phyloP scores from a whole-genome alignment of 2,329 filamentous ascomycete genomes.

The Penicillium sp. region DNA sequence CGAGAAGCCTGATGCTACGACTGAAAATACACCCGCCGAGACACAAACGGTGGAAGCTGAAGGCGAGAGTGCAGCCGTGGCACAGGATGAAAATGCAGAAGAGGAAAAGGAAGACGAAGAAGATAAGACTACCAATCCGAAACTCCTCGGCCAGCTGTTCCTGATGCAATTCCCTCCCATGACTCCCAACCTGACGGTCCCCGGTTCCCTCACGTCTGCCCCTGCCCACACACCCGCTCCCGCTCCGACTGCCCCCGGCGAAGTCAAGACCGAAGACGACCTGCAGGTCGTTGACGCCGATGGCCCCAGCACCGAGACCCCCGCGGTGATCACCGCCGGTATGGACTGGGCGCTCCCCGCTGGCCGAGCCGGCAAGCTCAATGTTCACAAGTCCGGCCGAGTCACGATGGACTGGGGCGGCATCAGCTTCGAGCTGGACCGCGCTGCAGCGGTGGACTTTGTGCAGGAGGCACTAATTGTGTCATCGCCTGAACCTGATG shows the following conservation, averaged over 20 bases:
- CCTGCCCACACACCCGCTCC: not conserved
- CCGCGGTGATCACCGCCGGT: constrained; percentile 42
- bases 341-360: constrained; percentile 46
- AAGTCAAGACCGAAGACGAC: constrained; percentile 30
- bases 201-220: constrained; percentile 19
- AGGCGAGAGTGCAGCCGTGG: constrained; percentile 13
- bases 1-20: constrained; percentile 10
- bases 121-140: constrained; percentile 35
- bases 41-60: constrained; percentile 9
- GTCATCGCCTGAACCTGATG: constrained; percentile 20
- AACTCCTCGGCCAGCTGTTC: constrained; percentile 56
- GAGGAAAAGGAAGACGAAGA: constrained; percentile 19
- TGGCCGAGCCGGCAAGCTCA: constrained; percentile 59
- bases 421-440: constrained; percentile 56
- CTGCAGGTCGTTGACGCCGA: constrained; percentile 28
- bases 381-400: constrained; percentile 60
- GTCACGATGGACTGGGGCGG: constrained; percentile 64
- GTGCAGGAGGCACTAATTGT: constrained; percentile 58
- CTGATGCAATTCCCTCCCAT: constrained; percentile 64
- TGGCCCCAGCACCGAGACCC: constrained; percentile 12
- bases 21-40: constrained; percentile 4
- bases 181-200: constrained; percentile 54
- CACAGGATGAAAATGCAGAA: constrained; percentile 11
- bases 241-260: not conserved
- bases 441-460: constrained; percentile 57